Percentiles rank a stretch among this genome's conserved stretches.
These are phyloP conservation scores for Cicer cuneatum DNA, from an alignment of 306 rosid species.

Conservation along the genomic window DNA sequence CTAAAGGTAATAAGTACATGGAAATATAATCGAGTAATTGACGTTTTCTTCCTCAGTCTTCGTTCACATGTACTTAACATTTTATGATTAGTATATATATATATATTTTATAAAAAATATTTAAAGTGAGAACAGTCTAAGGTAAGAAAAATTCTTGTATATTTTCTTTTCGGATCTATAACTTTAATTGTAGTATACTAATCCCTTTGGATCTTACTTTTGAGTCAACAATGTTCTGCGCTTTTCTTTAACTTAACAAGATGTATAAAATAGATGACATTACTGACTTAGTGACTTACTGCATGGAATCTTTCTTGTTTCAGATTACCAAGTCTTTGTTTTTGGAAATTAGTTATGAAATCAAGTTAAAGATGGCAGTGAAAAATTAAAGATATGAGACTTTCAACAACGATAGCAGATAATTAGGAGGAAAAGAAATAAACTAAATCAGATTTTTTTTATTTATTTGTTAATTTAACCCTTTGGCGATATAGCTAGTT, in stretches of 20 bases:
- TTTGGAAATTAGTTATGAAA: neutral
- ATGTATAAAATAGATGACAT: conserved; percentile 11
- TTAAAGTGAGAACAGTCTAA: no score
- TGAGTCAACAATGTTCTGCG: conserved; percentile 8
- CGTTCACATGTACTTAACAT: neutral
- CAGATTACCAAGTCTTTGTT: neutral
- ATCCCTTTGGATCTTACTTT: neutral
- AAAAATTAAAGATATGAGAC: no score
- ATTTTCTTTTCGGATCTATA: neutral
- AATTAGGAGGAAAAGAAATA: no score
- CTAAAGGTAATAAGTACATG: neutral
- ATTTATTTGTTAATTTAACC: no score
- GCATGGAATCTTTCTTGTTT: neutral
- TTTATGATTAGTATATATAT: no score
- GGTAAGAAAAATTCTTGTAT: no score
- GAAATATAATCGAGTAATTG: neutral
- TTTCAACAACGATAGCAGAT: no score
- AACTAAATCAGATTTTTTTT: no score
- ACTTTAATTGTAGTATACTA: no score
- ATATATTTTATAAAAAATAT: no score
- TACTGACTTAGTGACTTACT: neutral
- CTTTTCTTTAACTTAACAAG: neutral
- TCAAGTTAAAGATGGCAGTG: no score
- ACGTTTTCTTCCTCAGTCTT: neutral
- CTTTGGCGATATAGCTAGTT: no score